Percentiles rank a stretch among this genome's conserved stretches.
Conservation (phyloP, 306 rosid genomes). For the Mucuna pruriens region DNA sequence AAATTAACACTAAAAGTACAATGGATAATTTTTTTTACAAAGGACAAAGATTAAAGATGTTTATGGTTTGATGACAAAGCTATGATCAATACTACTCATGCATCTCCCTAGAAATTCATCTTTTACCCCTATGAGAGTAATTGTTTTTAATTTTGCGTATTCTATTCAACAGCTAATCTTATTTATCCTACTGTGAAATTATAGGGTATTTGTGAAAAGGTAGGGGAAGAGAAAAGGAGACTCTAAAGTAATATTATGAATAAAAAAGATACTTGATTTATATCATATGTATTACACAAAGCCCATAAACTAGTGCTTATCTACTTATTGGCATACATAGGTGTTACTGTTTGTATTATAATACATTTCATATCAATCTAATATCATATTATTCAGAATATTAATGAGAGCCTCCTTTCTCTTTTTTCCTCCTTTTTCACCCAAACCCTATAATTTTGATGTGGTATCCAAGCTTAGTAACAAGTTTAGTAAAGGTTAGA, state of each 20-base stretch:
- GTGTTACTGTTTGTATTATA: no score
- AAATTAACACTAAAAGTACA: conserved; percentile 1
- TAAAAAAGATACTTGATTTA: no score
- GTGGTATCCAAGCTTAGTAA: no score
- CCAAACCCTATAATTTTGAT: no score
- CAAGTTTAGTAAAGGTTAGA: no score
- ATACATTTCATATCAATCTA: no score
- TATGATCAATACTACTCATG: conserved; percentile 2
- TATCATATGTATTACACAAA: no score
- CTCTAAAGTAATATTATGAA: background rate
- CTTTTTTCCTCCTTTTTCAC: no score
- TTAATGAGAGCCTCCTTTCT: no score
- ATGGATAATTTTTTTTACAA: background rate
- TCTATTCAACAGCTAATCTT: background rate
- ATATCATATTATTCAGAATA: no score
- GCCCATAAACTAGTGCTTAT: no score
- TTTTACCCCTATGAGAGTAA: background rate
- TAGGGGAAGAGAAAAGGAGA: background rate
- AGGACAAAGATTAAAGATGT: background rate
- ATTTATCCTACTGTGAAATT: background rate
- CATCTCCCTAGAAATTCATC: background rate
- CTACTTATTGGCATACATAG: no score
- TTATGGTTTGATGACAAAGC: conserved; percentile 13
- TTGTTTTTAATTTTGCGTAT: background rate
- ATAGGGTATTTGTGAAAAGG: background rate